phyloP scores from a whole-genome alignment of 2,329 filamentous ascomycete genomes.

The Coleophoma eucalyptorum region DNA sequence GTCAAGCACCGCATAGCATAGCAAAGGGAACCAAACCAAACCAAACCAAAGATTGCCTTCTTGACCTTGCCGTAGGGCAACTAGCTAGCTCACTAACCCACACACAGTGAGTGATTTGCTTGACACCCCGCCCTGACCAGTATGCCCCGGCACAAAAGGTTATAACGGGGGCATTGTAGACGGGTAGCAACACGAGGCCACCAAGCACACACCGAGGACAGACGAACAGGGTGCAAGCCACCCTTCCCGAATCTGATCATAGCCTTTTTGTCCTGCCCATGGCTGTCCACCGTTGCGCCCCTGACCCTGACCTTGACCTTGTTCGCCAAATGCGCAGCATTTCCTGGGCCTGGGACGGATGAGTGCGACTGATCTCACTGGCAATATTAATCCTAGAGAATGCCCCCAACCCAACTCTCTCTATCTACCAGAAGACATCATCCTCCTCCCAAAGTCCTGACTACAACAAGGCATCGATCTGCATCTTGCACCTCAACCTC shows the following conservation, averaged over 20 bases:
- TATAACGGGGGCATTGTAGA: not conserved
- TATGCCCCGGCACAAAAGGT: no score
- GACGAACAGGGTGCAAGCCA: no score
- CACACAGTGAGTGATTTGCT: no score
- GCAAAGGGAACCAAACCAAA: no score
- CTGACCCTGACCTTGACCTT: not conserved
- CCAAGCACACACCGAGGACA: no score
- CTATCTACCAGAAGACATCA: not conserved
- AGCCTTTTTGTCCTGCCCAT: not conserved
- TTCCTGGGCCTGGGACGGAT: no score
- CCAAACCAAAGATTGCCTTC: no score
- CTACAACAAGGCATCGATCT: conserved; percentile 13
- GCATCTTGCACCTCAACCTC: conserved; percentile 5
- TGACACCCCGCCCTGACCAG: no score
- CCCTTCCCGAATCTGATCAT: not conserved
- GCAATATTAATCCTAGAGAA: conserved; percentile 11
- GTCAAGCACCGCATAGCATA: no score
- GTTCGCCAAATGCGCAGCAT: not conserved
- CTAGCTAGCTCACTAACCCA: no score
- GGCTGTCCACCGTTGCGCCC: not conserved
- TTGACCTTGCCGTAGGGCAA: no score
- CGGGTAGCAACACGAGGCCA: not conserved
- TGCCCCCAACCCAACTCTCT: conserved; percentile 11
- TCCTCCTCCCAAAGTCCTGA: conserved; percentile 5
- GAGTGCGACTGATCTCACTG: not conserved